Evolutionary conservation across 257 asterid species (phyloP), one percentile per base, ranked within the genome.

Genomic region (Galeopsis tetrahit): DNA sequence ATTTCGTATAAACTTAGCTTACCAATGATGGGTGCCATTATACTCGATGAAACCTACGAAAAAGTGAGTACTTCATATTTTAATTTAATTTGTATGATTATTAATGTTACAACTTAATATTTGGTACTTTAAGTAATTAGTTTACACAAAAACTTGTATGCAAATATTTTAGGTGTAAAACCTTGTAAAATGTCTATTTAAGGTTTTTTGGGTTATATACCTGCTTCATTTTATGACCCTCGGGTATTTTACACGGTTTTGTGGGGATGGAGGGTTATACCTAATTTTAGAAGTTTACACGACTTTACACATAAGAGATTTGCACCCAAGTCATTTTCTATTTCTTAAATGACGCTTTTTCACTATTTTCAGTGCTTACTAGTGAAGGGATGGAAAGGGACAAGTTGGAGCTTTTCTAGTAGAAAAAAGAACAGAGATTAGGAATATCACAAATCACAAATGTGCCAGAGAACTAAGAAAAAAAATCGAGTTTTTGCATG

Each of bases 331-430:
- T n/a, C n/a, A n/a, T n/a, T n/a, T n/a, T n/a, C n/a, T n/a, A n/a
- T n/a, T 55, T 21, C 11, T 69, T 61, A 48, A 1, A 4, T 60
- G 6, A 52, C 55, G 8, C 32, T 62, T 10, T 68, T 53, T 31
- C 42, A 36, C 70, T 48, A 8, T 65, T 52, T 72, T 63, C 87
- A 90, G 97, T 90, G 97, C 83, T 67, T 90, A 68, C 82, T 90
- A 67, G 97, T 88, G 71, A 90, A 88, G 82, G 97, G 96, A 63
- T 90, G 97, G 97, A 90, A 90, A 78, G 97, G 97, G 56, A 70
- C 92, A 59, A 90, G 97, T 80, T 90, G 97, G 97, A 90, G 97
- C 76, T 88, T 90, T 82, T 96, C 97, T 5, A 94, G 96, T 78
- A 96, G 97, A n/a, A 90, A 90, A 69, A 88, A 90, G 84, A 88